A percentile compares a stretch with the other conserved stretches of the same genome.
Evolutionary conservation across 2,329 filamentous ascomycete genomes (phyloP).

Genomic region (Exophiala oligosperma): DNA sequence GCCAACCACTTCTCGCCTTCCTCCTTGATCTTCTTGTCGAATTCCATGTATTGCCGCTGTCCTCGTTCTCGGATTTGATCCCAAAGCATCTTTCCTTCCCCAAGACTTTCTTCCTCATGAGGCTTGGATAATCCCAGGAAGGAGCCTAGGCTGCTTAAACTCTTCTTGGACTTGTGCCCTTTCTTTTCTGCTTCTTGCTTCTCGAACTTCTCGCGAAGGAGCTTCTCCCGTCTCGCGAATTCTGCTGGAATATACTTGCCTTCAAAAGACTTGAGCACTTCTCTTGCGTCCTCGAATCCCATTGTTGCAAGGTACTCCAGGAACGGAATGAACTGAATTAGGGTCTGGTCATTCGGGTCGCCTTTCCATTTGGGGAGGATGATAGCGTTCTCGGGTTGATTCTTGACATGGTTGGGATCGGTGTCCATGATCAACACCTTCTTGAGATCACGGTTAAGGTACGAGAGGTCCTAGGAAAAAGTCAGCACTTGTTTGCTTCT

Average conservation of each 20-base stretch:
- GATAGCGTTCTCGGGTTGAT: constrained; percentile 96
- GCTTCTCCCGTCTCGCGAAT: constrained; percentile 83
- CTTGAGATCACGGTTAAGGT: constrained; percentile 91
- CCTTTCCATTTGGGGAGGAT: constrained; percentile 88
- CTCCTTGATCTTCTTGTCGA: constrained; percentile 88
- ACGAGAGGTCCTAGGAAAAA: constrained; percentile 76
- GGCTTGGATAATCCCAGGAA: constrained; percentile 74
- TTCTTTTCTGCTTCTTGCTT: constrained; percentile 61
- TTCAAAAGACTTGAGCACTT: constrained; percentile 82
- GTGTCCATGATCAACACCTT: constrained; percentile 96
- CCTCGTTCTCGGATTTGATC: constrained; percentile 92
- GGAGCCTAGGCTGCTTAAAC: constrained; percentile 67
- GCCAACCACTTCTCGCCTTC: constrained; percentile 95
- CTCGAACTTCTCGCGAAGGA: constrained; percentile 81
- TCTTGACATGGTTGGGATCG: constrained; percentile 74
- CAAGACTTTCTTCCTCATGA: constrained; percentile 63
- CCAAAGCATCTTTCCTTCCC: constrained; percentile 94
- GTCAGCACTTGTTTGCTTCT: constrained; percentile 27
- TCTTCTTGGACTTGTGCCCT: constrained; percentile 59
- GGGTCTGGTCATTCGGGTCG: constrained; percentile 75
- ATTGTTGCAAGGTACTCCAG: constrained; percentile 96
- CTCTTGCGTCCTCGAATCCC: constrained; percentile 83
- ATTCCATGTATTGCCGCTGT: constrained; percentile 81
- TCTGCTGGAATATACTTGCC: constrained; percentile 86
- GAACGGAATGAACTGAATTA: constrained; percentile 90